Conservation (phyloP, 2,329 filamentous ascomycete genomes). For the Sphaceloma murrayae region DNA sequence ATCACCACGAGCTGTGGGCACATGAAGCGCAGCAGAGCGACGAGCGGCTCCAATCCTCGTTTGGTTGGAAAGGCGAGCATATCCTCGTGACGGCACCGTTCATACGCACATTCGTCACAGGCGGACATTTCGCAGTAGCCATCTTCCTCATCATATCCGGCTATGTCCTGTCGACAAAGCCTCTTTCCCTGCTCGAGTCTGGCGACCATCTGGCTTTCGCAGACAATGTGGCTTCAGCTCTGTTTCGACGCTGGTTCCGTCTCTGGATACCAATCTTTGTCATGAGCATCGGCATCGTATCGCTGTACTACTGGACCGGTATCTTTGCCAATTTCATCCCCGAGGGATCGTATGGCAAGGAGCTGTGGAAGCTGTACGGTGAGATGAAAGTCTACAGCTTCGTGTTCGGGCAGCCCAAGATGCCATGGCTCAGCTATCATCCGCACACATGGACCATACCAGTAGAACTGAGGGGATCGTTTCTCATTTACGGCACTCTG, state of each 20-base stretch:
- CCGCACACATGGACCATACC: constrained; percentile 14
- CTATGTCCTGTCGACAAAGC: constrained; percentile 43
- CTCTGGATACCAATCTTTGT: constrained; percentile 45
- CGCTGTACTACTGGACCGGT: constrained; percentile 45
- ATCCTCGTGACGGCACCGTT: constrained; percentile 47
- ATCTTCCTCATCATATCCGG: constrained; percentile 46
- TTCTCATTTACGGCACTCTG: constrained; percentile 51
- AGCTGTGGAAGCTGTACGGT: constrained; percentile 43
- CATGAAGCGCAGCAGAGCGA: constrained; percentile 36
- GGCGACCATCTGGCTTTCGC: constrained; percentile 32
- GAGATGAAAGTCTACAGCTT: constrained; percentile 63
- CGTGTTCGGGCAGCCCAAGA: constrained; percentile 51
- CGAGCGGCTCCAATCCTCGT: constrained; percentile 44
- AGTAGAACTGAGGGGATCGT: constrained; percentile 19
- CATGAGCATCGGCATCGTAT: constrained; percentile 47
- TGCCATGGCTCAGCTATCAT: constrained; percentile 30
- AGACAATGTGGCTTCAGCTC: constrained; percentile 39
- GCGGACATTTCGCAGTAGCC: constrained; percentile 51
- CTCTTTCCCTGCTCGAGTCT: constrained; percentile 36
- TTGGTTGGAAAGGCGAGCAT: constrained; percentile 41
- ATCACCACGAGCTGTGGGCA: constrained; percentile 50
- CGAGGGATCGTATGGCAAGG: constrained; percentile 22
- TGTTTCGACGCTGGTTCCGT: constrained; percentile 44
- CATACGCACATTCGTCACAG: constrained; percentile 51
- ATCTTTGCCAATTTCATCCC: constrained; percentile 32